Percentiles rank a stretch among this genome's conserved stretches.
phyloP scores from a whole-genome alignment of 768 basidiomycete species.

The Podaxis carcinomalis region DNA sequence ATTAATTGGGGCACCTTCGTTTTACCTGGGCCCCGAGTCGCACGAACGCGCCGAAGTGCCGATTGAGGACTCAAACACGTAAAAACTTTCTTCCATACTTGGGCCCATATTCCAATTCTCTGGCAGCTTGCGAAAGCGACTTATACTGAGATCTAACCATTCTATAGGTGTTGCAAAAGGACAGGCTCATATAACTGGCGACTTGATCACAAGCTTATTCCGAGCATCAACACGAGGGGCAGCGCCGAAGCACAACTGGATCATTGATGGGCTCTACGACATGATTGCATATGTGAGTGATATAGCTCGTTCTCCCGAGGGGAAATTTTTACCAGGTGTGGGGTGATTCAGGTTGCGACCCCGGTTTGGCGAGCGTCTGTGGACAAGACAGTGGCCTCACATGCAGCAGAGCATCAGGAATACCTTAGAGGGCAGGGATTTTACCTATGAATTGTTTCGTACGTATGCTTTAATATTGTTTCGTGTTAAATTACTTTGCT shows the following conservation, averaged over 20 bases:
- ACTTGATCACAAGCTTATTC: constrained; percentile 65
- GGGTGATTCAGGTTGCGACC: constrained; percentile 36
- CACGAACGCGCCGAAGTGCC: not conserved
- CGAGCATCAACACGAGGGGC: constrained; percentile 63
- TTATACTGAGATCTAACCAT: not conserved
- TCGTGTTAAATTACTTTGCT: not conserved
- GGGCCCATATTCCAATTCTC: not conserved
- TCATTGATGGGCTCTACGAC: constrained; percentile 53
- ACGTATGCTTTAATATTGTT: not conserved
- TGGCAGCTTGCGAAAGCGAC: not conserved
- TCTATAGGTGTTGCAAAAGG: constrained; percentile 60
- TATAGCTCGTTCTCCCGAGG: constrained; percentile 2
- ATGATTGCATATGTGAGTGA: constrained; percentile 41
- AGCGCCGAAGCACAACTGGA: constrained; percentile 51
- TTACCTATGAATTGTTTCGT: constrained; percentile 21
- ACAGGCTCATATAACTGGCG: constrained; percentile 70
- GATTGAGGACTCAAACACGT: not conserved
- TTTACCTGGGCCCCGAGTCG: not conserved
- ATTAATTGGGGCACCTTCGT: not conserved
- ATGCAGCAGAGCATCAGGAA: constrained; percentile 41
- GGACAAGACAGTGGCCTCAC: constrained; percentile 41
- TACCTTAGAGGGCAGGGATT: constrained; percentile 43
- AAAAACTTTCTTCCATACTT: not conserved
- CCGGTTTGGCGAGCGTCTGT: constrained; percentile 51
- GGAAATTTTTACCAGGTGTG: constrained; percentile 5